Evolutionary conservation across 495 filamentous ascomycete genomes (phyloP).

Genomic region (Annulohypoxylon nitens): DNA sequence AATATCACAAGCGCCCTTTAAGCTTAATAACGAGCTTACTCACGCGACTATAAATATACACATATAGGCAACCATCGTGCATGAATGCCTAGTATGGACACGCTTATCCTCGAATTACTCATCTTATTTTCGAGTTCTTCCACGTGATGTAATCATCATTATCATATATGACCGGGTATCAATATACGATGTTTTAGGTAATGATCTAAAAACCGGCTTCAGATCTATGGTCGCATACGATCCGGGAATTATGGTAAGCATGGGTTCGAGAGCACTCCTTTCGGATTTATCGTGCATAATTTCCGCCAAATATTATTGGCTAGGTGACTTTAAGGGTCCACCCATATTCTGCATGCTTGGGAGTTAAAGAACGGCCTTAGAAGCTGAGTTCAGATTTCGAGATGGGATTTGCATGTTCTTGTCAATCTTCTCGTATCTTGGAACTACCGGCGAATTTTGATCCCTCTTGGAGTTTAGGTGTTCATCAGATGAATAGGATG

Average conservation of each 20-base stretch:
- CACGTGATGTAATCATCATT: not conserved
- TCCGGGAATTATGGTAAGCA: not conserved
- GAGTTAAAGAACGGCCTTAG: constrained; percentile 17
- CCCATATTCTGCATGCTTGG: constrained; percentile 5
- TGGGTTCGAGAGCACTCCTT: not conserved
- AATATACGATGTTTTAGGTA: not conserved
- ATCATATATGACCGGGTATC: not conserved
- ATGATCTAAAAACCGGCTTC: not conserved
- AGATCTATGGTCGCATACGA: not conserved
- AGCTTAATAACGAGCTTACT: constrained; percentile 13
- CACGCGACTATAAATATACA: constrained; percentile 1
- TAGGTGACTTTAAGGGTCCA: not conserved
- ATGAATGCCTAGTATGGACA: not conserved
- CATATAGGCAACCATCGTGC: not conserved
- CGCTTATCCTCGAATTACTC: not conserved
- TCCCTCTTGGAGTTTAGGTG: too few species aligned
- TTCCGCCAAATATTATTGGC: constrained; percentile 6
- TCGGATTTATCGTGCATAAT: constrained; percentile 19
- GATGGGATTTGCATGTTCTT: not conserved
- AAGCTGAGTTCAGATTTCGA: not conserved
- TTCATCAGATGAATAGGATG: not conserved
- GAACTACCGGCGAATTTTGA: not conserved
- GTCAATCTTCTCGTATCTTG: not conserved
- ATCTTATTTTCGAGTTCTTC: not conserved
- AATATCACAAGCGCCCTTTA: constrained; percentile 6